Percentiles rank a stretch among this genome's conserved stretches.
phyloP scores from a whole-genome alignment of 495 filamentous ascomycete genomes.

The Hypoxylon cercidicola region DNA sequence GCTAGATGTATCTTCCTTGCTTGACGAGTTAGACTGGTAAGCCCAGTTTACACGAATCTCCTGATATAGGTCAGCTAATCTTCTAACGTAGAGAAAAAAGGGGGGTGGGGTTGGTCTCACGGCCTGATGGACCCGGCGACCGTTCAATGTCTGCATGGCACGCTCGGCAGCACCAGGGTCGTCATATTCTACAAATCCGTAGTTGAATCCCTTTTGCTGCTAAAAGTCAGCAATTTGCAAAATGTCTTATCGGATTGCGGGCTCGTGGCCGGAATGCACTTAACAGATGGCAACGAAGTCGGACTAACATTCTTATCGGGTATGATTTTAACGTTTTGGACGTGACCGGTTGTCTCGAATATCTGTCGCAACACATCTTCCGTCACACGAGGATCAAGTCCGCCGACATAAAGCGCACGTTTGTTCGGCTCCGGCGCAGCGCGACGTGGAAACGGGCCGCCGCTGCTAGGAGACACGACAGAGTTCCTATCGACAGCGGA shows the following conservation, averaged over 20 bases:
- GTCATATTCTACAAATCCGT: conserved; percentile 99
- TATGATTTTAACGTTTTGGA: conserved; percentile 99
- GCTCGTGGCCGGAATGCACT: conserved; percentile 19
- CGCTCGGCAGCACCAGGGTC: conserved; percentile 95
- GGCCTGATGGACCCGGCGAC: conserved; percentile 91
- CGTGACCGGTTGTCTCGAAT: conserved; percentile 98
- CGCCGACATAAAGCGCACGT: conserved; percentile 95
- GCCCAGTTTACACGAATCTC: conserved; percentile 99
- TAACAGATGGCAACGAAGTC: neutral
- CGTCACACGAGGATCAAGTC: conserved; percentile 92
- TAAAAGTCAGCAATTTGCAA: conserved; percentile 30
- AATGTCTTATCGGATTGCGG: conserved; percentile 17
- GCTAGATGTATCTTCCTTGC: conserved; percentile 97
- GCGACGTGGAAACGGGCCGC: conserved; percentile 84
- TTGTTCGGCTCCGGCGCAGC: conserved; percentile 99
- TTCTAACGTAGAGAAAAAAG: neutral
- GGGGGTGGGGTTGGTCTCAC: conserved; percentile 61
- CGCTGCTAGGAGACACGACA: conserved; percentile 84
- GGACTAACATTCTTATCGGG: conserved; percentile 94
- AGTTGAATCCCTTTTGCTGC: conserved; percentile 95
- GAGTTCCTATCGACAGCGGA: conserved; percentile 67
- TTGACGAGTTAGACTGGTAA: conserved; percentile 93
- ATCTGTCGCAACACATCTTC: conserved; percentile 98
- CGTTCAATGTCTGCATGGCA: conserved; percentile 97
- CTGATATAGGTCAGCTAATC: conserved; percentile 57